These are phyloP conservation scores for Baffinella frigidus DNA, from an alignment of 208 protist genomes.

Conservation along the genomic window DNA sequence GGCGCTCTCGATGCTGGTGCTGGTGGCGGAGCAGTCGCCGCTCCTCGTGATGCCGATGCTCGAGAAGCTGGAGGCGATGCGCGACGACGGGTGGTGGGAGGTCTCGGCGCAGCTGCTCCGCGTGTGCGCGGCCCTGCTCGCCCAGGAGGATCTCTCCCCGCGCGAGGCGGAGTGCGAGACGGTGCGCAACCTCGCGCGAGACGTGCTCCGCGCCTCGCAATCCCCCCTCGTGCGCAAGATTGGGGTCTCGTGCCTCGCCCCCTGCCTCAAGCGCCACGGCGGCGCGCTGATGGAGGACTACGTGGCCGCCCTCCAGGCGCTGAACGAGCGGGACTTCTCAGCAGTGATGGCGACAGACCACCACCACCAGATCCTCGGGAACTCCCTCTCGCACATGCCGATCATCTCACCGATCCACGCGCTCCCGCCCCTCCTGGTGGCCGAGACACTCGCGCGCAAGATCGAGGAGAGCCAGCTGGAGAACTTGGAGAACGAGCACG, in stretches of 20 bases:
- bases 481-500: conserved; percentile 33
- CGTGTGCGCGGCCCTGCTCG: conserved; percentile 1
- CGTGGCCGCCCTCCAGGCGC: not conserved
- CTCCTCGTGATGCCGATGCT: conserved; percentile 41
- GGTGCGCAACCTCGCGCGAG: not conserved
- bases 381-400: conserved; percentile 21
- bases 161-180: not conserved
- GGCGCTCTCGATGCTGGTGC: conserved; percentile 24
- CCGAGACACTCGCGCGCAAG: conserved; percentile 2
- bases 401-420: not conserved
- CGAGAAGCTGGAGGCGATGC: conserved; percentile 20
- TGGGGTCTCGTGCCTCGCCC: not conserved
- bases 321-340: conserved; percentile 37
- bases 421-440: not conserved
- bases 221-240: conserved; percentile 7
- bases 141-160: not conserved
- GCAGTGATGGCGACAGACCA: not conserved
- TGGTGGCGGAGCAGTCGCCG: not conserved
- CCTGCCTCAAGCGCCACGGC: not conserved
- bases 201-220: not conserved
- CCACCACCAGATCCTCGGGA: not conserved
- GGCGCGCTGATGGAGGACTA: not conserved
- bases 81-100: conserved; percentile 51
- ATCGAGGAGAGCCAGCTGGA: not conserved
- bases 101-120: conserved; percentile 19